Evolutionary conservation across 108 stramenopile species (phyloP).

Genomic region (Cyclostephanos tholiformis): DNA sequence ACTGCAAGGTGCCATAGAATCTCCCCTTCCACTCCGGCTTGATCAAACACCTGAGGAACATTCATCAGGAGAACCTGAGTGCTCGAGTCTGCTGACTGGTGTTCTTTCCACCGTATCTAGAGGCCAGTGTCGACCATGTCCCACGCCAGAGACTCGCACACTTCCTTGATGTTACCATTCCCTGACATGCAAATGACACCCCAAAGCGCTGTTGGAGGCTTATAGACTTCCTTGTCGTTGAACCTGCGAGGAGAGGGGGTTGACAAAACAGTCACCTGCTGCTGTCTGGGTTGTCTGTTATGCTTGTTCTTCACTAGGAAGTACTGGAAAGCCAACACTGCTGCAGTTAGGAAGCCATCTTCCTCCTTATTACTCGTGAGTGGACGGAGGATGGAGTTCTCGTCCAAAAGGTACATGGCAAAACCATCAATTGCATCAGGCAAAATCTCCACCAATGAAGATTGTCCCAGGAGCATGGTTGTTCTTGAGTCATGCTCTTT

Average conservation of each 20-base stretch:
- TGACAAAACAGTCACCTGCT: neutral
- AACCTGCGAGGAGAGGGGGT: neutral
- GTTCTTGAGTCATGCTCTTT: neutral
- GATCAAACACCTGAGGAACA: neutral
- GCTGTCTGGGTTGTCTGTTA: neutral
- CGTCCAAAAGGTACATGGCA: neutral
- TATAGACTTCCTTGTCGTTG: neutral
- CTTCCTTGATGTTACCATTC: neutral
- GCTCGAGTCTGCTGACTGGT: neutral
- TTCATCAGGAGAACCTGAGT: neutral
- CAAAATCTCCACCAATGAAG: neutral
- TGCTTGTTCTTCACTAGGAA: neutral
- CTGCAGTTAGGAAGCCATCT: neutral
- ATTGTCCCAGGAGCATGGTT: neutral
- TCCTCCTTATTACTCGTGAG: neutral
- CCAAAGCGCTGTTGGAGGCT: neutral
- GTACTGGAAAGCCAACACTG: neutral
- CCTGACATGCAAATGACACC: neutral
- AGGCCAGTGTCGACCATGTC: neutral
- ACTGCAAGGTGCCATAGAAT: neutral
- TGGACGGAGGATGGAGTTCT: neutral
- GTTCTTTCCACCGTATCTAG: neutral
- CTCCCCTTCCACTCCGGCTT: neutral
- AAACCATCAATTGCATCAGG: neutral
- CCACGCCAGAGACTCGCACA: neutral